Percentiles rank a stretch among this genome's conserved stretches.
phyloP scores from a whole-genome alignment of 2,329 filamentous ascomycete genomes.

The Elsinoe ampelina region DNA sequence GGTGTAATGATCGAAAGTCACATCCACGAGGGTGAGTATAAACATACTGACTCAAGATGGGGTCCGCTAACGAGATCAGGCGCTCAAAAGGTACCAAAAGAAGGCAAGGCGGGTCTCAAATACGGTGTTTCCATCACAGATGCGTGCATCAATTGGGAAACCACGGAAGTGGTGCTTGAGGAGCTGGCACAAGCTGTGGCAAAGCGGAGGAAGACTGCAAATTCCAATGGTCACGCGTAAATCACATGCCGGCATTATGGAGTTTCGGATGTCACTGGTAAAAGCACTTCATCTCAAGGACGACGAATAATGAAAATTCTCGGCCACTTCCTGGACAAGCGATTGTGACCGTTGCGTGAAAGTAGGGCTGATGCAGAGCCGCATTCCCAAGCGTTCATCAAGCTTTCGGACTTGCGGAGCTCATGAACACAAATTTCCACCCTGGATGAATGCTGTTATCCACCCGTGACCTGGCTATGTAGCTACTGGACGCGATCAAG shows the following conservation, averaged over 20 bases:
- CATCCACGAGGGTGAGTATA: conserved; percentile 72
- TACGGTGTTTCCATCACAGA: conserved; percentile 97
- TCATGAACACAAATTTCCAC: neutral
- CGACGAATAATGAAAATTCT: too few species aligned
- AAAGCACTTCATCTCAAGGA: too few species aligned
- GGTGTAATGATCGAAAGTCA: conserved; percentile 99
- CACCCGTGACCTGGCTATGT: neutral
- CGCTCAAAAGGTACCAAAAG: conserved; percentile 80
- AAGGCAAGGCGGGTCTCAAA: conserved; percentile 76
- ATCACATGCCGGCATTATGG: too few species aligned
- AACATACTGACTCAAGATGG: neutral
- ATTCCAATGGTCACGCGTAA: conserved; percentile 13
- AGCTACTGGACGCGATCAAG: neutral
- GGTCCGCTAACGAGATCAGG: conserved; percentile 38
- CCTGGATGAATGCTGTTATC: neutral
- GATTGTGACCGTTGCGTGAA: too few species aligned
- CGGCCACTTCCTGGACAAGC: too few species aligned
- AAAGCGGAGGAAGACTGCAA: conserved; percentile 50
- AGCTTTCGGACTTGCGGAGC: neutral
- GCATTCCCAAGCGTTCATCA: neutral
- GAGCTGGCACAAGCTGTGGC: conserved; percentile 71
- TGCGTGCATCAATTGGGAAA: conserved; percentile 90
- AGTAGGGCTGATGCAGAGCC: neutral
- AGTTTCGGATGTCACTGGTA: too few species aligned
- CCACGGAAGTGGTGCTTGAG: conserved; percentile 71